phyloP scores from a whole-genome alignment of 2,329 filamentous ascomycete genomes.

The Blastomyces parvus region DNA sequence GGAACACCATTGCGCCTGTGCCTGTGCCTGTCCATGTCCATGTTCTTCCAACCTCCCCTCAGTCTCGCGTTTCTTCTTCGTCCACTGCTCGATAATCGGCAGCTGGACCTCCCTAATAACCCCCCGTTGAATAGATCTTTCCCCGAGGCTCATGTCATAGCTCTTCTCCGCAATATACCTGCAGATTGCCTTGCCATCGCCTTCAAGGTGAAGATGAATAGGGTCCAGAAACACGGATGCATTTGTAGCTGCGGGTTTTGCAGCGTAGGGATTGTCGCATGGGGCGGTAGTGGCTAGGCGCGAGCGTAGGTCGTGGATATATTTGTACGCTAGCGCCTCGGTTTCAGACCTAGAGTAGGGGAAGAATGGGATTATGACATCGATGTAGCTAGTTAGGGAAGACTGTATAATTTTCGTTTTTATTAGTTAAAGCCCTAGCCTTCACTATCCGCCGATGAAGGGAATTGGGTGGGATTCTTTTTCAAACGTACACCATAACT shows the following conservation, averaged over 20 bases:
- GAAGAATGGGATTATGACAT: constrained; percentile 36
- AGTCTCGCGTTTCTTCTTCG: neutral
- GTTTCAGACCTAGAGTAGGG: constrained; percentile 34
- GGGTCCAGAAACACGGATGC: neutral
- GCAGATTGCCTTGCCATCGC: constrained; percentile 8
- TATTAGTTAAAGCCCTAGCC: neutral
- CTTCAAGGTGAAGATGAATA: constrained; percentile 1
- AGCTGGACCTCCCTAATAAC: constrained; percentile 11
- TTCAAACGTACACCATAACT: constrained; percentile 8
- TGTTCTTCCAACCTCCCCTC: neutral
- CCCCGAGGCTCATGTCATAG: constrained; percentile 11
- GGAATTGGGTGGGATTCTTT: neutral
- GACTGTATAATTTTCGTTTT: constrained; percentile 17
- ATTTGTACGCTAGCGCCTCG: constrained; percentile 37
- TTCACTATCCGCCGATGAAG: neutral
- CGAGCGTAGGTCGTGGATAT: constrained; percentile 25
- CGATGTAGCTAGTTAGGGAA: constrained; percentile 37
- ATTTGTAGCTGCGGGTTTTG: neutral
- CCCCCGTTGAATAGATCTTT: constrained; percentile 11
- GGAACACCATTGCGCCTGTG: neutral
- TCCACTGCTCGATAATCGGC: constrained; percentile 9
- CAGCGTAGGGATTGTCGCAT: neutral
- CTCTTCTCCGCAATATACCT: neutral
- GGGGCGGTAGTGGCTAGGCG: neutral
- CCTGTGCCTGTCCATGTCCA: neutral